A percentile compares a stretch with the other conserved stretches of the same genome.
Conservation (phyloP, 2,329 filamentous ascomycete genomes). For the Pyrenochaeta sp. region DNA sequence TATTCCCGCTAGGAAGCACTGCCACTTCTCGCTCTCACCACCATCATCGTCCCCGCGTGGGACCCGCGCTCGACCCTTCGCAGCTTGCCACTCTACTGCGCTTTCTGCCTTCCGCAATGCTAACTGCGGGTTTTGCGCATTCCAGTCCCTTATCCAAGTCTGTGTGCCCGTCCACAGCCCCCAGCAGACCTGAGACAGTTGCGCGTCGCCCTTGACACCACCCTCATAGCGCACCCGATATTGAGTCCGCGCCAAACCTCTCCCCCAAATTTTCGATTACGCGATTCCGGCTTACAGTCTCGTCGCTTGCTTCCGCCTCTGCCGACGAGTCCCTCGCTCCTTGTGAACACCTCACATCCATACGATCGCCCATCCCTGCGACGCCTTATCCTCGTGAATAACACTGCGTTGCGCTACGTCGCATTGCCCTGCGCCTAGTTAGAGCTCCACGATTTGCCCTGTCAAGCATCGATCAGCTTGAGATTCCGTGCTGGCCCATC, state of each 20-base stretch:
- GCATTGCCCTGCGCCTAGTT: not conserved
- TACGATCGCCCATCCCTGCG: not conserved
- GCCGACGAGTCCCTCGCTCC: not conserved
- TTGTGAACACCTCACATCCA: not conserved
- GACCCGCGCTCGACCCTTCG: conserved; percentile 23
- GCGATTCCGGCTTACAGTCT: conserved; percentile 12
- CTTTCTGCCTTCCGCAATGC: conserved; percentile 39
- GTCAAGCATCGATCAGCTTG: not conserved
- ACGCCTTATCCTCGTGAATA: not conserved
- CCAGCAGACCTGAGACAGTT: conserved; percentile 41
- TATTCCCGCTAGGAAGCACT: conserved; percentile 29
- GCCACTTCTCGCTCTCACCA: conserved; percentile 22
- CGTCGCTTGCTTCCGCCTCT: not conserved
- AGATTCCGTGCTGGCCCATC: not conserved
- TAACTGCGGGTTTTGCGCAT: conserved; percentile 36
- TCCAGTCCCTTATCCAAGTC: conserved; percentile 24
- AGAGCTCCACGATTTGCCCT: not conserved
- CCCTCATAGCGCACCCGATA: conserved; percentile 12
- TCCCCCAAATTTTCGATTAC: conserved; percentile 15
- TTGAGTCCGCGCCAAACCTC: conserved; percentile 14
- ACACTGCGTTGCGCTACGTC: not conserved
- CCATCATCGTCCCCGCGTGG: conserved; percentile 31
- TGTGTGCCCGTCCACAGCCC: conserved; percentile 26
- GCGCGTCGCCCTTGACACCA: conserved; percentile 30
- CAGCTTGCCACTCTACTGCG: conserved; percentile 27